A percentile compares a stretch with the other conserved stretches of the same genome.
These are phyloP conservation scores for Hamamelis virginiana DNA, from an alignment of 164 flowering plant species.

Conservation along the genomic window DNA sequence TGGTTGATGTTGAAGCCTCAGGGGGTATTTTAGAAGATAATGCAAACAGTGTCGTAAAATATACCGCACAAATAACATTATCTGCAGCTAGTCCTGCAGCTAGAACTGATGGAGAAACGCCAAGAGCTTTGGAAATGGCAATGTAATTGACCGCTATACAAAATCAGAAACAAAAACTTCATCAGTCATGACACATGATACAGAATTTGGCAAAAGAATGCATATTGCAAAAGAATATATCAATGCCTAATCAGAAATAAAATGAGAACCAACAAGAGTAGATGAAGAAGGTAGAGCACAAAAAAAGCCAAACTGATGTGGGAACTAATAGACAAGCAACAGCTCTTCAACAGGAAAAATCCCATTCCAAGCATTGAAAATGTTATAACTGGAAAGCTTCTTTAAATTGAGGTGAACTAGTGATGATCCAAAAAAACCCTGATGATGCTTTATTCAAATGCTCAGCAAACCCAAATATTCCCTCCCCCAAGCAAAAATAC, in stretches of 20 bases:
- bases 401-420: too few species aligned
- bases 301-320: not conserved
- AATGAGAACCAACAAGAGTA: not conserved
- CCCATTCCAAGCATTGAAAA: too few species aligned
- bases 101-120: slow-evolving; percentile 73
- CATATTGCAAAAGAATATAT: not conserved
- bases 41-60: slow-evolving; percentile 74
- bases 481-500: too few species aligned
- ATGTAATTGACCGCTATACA: slow-evolving; percentile 82
- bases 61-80: slow-evolving; percentile 85
- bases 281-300: not conserved
- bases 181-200: not conserved
- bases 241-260: not conserved
- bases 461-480: too few species aligned
- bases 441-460: too few species aligned
- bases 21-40: slow-evolving; percentile 74
- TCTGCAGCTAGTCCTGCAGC: slow-evolving; percentile 96
- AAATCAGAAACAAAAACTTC: slow-evolving; percentile 13
- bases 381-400: too few species aligned
- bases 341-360: too few species aligned
- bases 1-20: slow-evolving; percentile 45
- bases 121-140: slow-evolving; percentile 81
- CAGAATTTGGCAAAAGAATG: not conserved
- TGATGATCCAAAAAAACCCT: too few species aligned
- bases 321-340: too few species aligned